Conservation (phyloP, 345 rosid species). For the Eucalyptus shirleyi region DNA sequence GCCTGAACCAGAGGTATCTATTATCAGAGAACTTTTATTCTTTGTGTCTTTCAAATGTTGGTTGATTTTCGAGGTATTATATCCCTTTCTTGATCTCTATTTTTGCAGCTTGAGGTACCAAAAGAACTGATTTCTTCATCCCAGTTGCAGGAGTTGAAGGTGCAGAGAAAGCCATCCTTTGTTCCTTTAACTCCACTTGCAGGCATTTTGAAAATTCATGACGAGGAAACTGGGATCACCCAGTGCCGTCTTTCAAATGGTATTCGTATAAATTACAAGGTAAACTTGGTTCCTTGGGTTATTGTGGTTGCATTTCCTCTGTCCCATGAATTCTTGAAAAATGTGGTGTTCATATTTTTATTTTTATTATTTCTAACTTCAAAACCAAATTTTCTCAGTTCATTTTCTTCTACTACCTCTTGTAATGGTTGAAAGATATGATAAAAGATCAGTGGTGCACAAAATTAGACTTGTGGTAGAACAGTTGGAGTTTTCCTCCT, state of each 20-base stretch:
- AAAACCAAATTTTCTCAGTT: background rate
- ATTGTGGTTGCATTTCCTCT: background rate
- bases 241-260: constrained; percentile 89
- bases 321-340: background rate
- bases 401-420: background rate
- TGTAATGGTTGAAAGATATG: background rate
- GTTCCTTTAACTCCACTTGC: constrained; percentile 35
- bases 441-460: background rate
- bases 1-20: constrained; percentile 92
- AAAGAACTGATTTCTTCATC: constrained; percentile 62
- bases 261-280: constrained; percentile 85
- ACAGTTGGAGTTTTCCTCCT: background rate
- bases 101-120: constrained; percentile 95
- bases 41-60: background rate
- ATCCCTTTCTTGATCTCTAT: background rate
- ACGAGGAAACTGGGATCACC: constrained; percentile 82
- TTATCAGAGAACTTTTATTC: background rate
- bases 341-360: background rate
- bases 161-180: constrained; percentile 56
- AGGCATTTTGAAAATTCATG: constrained; percentile 47
- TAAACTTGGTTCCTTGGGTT: background rate
- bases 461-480: background rate
- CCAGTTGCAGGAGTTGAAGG: constrained; percentile 60
- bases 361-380: background rate
- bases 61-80: background rate